Base-by-base conservation (phyloP, 208 protist genomes). In the Trypanosoma platydactyli region DNA sequence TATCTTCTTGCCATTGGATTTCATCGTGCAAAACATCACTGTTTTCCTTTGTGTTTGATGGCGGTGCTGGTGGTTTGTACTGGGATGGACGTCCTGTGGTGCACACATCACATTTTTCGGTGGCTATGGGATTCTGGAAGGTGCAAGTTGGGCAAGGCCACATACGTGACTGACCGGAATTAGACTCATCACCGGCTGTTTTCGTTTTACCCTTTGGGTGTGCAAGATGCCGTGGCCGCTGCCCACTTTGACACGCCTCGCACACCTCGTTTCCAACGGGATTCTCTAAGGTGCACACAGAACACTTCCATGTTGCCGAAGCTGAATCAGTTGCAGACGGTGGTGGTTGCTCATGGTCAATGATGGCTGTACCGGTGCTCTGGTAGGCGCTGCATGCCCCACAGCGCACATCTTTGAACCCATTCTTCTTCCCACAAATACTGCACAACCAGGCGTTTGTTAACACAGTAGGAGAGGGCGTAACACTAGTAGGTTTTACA, bases 271-370 rank as follows among this genome's bases (percentile, higher is more conserved):
- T 63, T 1, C 57, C 57, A 29, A 81, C 55, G 11, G 73, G 33
- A 68, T 94, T 94, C 53, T 94, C 81, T 20, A 91, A 76, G 15
- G 85, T 94, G 61, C 88, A 94, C 16, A 90, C 85, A 4, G 84
- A 83, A 75, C 88, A 94, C 29, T 56, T 57, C 85, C 88, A 94
- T 45, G 65, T 52, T 20, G 72, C 79, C 13, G 73, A 55, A 61
- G 41, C 55, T 18, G 70, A 16, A 1, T 35, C 61, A 35, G 29
- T 35, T 5, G 35, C 46, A 53, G 13, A 22, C 24, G 18, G 40
- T 57, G 46, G 25, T 25, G 55, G 50, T 13, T 38, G 4, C 48
- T 41, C 52, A 3, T 33, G 27, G 51, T 60, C 59, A 46, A 30
- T 25, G 20, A 69, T 50, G 38, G 60, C 80, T 15, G 66, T 85